phyloP scores from a whole-genome alignment of 805 yeast species.

The Sugiyamaella boreocaroliniensis region DNA sequence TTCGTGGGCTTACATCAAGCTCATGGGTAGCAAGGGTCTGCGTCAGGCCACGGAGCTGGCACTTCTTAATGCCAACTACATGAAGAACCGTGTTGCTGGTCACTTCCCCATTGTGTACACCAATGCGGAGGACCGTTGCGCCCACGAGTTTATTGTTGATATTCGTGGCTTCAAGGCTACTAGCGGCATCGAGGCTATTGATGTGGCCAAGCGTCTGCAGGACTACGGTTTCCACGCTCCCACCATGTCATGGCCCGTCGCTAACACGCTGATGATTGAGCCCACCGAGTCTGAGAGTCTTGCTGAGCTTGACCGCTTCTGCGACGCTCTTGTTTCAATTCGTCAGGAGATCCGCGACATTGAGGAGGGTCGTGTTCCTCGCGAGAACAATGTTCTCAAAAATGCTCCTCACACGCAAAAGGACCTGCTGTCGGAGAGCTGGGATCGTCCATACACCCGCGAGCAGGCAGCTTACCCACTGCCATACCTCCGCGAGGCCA shows the following conservation, averaged over 20 bases:
- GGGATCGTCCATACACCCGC: constrained; percentile 88
- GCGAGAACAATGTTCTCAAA: constrained; percentile 51
- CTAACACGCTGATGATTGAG: constrained; percentile 95
- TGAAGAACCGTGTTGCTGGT: constrained; percentile 70
- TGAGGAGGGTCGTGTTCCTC: constrained; percentile 53
- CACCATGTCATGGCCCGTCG: constrained; percentile 97
- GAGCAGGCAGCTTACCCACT: constrained; percentile 92
- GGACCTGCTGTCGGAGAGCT: constrained; percentile 65
- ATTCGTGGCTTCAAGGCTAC: constrained; percentile 70
- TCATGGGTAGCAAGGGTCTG: constrained; percentile 81
- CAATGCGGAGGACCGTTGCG: constrained; percentile 66
- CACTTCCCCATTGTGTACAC: constrained; percentile 74
- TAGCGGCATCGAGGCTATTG: constrained; percentile 85
- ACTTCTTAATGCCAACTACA: constrained; percentile 90
- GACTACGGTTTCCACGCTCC: constrained; percentile 99
- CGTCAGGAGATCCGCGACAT: constrained; percentile 73
- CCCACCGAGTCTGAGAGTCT: constrained; percentile 94
- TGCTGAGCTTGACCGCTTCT: constrained; percentile 84
- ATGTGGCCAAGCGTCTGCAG: constrained; percentile 92
- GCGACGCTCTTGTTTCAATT: constrained; percentile 78
- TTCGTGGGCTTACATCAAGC: constrained; percentile 88
- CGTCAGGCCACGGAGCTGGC: constrained; percentile 87
- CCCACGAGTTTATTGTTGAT: constrained; percentile 94
- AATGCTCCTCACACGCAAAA: constrained; percentile 88
- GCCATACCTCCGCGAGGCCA: constrained; percentile 60